Conservation (phyloP, 2,329 filamentous ascomycete species). For the Helicocarpus griseus region DNA sequence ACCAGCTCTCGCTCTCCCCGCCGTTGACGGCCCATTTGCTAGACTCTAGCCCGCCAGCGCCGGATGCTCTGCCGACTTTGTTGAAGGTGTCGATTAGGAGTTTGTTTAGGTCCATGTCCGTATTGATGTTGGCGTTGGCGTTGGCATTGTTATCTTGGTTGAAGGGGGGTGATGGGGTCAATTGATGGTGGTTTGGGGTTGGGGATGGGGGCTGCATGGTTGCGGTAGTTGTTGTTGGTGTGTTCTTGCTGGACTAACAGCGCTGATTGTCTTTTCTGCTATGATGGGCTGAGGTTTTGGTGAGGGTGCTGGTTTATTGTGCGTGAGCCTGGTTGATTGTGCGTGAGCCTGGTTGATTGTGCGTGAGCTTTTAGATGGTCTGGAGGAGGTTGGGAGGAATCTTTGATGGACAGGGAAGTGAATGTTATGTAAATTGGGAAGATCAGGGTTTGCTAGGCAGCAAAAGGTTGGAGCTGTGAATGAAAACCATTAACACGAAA, state of each 20-base stretch:
- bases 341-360: no score
- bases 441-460: no score
- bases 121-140: neutral
- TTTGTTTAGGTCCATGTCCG: neutral
- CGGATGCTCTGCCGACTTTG: conserved; percentile 6
- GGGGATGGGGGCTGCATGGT: neutral
- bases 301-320: no score
- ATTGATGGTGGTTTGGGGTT: neutral
- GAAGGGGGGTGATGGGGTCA: no score
- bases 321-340: no score
- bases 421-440: no score
- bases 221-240: neutral
- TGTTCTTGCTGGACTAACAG: no score
- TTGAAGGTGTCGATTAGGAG: conserved; percentile 10
- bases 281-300: no score
- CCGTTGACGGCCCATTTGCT: conserved; percentile 10
- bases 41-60: conserved; percentile 6
- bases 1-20: neutral
- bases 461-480: no score
- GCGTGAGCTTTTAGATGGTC: neutral
- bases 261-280: no score
- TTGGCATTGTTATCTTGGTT: no score
- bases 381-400: neutral
- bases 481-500: no score
- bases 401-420: neutral